Base-by-base conservation (phyloP, 768 basidiomycete genomes). In the Chiua virens region DNA sequence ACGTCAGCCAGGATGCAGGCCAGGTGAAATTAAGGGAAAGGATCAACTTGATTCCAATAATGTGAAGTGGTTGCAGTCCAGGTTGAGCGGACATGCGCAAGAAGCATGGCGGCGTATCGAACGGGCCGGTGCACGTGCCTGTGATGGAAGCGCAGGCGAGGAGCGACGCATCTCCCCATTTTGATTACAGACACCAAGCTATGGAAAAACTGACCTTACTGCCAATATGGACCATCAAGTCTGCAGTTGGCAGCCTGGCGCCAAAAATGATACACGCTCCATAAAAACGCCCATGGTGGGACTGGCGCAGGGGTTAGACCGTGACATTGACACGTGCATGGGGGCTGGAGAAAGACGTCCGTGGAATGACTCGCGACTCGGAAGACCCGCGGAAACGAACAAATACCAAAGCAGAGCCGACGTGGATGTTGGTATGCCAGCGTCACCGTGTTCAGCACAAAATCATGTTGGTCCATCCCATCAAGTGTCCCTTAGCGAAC, bases 81-180 rank as follows among this genome's bases (percentile, higher is more conserved):
- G 25, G 30, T 49, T 45, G 61, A 14, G 52, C 52, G 54, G 55
- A 63, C 65, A 66, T 58, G 65, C 57, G 54, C 51, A 56, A 8
- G 49, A 57, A 49, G 65, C 65, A 43, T 67, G 65, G 55, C 47
- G 45, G 59, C 21, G 41, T 42, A 18, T 42, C 45, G 43, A 23
- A 50, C 20, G 32, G 37, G 45, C 42, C 36, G 43, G 38, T 20
- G 42, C 61, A 61, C 58, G 56, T 58, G 63, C n/a, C n/a, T n/a
- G n/a, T n/a, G n/a, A n/a, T n/a, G n/a, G n/a, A n/a, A n/a, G n/a
- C n/a, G n/a, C n/a, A n/a, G n/a, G n/a, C n/a, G n/a, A n/a, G n/a
- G n/a, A n/a, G n/a, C n/a, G n/a, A n/a, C n/a, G n/a, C n/a, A n/a
- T n/a, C n/a, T n/a, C n/a, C n/a, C n/a, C n/a, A n/a, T 20, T 40